A percentile compares a stretch with the other conserved stretches of the same genome.
Conservation (phyloP, 805 yeast genomes). For the Starmerella gropengiesseri region DNA sequence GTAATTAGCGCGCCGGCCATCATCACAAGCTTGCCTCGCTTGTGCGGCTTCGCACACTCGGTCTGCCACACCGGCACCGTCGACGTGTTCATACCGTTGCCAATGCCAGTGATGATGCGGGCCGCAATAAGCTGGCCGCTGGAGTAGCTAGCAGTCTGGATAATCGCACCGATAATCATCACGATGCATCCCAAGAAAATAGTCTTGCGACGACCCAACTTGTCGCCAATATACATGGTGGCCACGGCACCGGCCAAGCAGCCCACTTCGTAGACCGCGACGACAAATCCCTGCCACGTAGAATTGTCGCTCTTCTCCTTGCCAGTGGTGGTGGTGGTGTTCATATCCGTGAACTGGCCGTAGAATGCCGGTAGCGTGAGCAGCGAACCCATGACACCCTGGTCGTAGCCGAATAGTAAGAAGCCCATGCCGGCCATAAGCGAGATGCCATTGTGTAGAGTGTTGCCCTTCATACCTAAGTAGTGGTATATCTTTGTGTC, state of each 20-base stretch:
- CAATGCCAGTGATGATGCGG: slow-evolving; percentile 56
- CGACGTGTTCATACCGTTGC: slow-evolving; percentile 62
- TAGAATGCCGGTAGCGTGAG: slow-evolving; percentile 19
- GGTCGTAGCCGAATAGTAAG: slow-evolving; percentile 65
- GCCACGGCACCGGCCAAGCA: slow-evolving; percentile 56
- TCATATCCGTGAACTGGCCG: slow-evolving; percentile 23
- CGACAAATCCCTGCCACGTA: slow-evolving; percentile 27
- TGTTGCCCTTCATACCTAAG: slow-evolving; percentile 11
- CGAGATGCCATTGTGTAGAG: slow-evolving; percentile 33
- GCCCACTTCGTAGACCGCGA: slow-evolving; percentile 47
- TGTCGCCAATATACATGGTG: slow-evolving; percentile 48
- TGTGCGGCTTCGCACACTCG: slow-evolving; percentile 51
- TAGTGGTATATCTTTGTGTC: no score
- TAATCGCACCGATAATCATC: slow-evolving; percentile 48
- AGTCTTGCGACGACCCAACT: slow-evolving; percentile 46
- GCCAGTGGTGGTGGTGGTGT: slow-evolving; percentile 10
- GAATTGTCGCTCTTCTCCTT: slow-evolving; percentile 11
- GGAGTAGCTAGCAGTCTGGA: slow-evolving; percentile 46
- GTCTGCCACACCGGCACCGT: slow-evolving; percentile 70
- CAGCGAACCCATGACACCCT: slow-evolving; percentile 50
- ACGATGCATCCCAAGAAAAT: slow-evolving; percentile 36
- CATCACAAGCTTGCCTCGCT: slow-evolving; percentile 52
- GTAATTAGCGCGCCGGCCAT: slow-evolving; percentile 56
- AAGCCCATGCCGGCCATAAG: slow-evolving; percentile 53
- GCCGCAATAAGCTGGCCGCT: slow-evolving; percentile 59